Evolutionary conservation across 306 rosid species (phyloP), one percentile per base, ranked within the genome.

Genomic region (Aeschynomene evenia): DNA sequence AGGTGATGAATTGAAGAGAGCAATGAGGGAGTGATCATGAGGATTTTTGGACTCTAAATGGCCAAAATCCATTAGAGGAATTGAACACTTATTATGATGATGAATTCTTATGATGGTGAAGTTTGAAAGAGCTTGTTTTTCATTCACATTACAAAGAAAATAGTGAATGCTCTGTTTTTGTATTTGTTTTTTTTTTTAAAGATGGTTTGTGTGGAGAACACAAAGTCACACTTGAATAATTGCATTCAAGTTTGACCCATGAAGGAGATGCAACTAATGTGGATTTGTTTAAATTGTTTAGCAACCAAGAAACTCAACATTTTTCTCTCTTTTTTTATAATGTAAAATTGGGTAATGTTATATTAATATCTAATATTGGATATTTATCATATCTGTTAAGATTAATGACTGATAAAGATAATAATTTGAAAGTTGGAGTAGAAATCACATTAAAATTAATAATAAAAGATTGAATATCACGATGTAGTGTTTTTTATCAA

Each of bases 21-120:
- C 37, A 29, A 75, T 45, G 72, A 72, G 77, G 54, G 82, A 72
- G 59, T 53, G 77, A 18, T 63, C 77, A 43, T 70, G 78, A 28
- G 26, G 18, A 45, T 13, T 42, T 14, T 58, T 70, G 14, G 71
- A 60, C 76, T 84, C 19, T 4, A 55, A 9, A 1, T 43, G 56
- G 20, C 34, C 76, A 68, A n/a, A n/a, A n/a, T 85, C 87, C 94
- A 85, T 90, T 75, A 86, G 64, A 63, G 75, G 64, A 26, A 48
- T 56, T 70, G 52, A 58, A 54, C 1, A 12, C 12, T 14, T 37
- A 9, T 40, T 14, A 39, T 39, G 26, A 40, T 40, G 51, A 13
- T n/a, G 20, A n/a, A 34, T 6, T 7, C 40, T 9, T 6, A 6
- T 34, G 11, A 34, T 64, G 51, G 60, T 23, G 77, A 39, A 50